Conservation (phyloP, 169 alveolate genomes). For the Eimeria mitis region DNA sequence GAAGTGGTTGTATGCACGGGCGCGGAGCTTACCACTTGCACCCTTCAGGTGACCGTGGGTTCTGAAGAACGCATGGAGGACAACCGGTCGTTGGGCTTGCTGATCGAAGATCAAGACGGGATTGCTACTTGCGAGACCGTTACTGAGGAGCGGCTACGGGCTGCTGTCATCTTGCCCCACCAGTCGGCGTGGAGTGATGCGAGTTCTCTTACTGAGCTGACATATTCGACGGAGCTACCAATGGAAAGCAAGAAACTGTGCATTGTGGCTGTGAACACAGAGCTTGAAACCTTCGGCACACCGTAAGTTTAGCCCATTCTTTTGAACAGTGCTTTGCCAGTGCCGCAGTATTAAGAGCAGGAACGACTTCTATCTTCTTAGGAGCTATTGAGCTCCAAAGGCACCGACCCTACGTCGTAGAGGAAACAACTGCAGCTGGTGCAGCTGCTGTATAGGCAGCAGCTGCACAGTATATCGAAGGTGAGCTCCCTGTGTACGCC, state of each 20-base stretch:
- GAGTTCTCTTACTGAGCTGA: background rate
- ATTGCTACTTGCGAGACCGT: background rate
- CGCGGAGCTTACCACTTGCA: background rate
- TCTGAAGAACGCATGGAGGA: background rate
- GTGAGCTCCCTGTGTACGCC: background rate
- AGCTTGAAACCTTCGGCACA: background rate
- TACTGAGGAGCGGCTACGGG: conserved; percentile 7
- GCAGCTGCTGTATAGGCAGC: background rate
- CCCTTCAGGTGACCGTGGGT: conserved; percentile 29
- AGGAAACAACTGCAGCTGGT: background rate
- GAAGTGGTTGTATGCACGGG: conserved; percentile 44
- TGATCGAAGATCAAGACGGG: conserved; percentile 47
- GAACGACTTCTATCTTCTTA: background rate
- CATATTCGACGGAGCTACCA: conserved; percentile 17
- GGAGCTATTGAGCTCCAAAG: background rate
- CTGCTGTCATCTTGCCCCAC: conserved; percentile 23
- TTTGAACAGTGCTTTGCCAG: background rate
- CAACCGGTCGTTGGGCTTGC: background rate
- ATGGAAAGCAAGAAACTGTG: conserved; percentile 35
- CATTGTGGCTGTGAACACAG: background rate
- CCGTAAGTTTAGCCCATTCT: conserved; percentile 22
- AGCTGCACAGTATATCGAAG: background rate
- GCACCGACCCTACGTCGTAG: background rate
- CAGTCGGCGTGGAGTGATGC: conserved; percentile 25
- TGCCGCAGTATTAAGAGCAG: background rate